A percentile compares a stretch with the other conserved stretches of the same genome.
These are phyloP conservation scores for Berkeleyomyces basicola DNA, from an alignment of 2,329 filamentous ascomycete species.

Conservation along the genomic window DNA sequence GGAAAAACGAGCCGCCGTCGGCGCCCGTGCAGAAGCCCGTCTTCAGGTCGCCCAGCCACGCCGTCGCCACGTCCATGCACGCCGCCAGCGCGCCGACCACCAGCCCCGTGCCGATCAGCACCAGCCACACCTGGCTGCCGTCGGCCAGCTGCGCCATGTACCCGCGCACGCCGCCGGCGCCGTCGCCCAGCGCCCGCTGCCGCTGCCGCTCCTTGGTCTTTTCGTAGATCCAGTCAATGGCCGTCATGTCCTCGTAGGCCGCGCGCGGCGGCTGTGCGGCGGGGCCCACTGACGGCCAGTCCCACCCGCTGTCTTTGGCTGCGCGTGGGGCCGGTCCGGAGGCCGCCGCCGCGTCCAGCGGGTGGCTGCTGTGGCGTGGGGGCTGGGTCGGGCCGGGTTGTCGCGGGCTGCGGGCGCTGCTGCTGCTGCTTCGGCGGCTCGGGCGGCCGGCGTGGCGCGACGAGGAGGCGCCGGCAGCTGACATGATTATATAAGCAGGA, in stretches of 20 bases:
- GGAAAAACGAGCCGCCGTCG: constrained; percentile 74
- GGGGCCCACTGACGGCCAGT: constrained; percentile 58
- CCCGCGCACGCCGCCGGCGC: constrained; percentile 44
- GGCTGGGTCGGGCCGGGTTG: constrained; percentile 27
- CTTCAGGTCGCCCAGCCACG: constrained; percentile 90
- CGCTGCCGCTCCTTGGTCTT: constrained; percentile 92
- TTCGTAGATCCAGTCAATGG: constrained; percentile 99
- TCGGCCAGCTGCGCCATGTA: constrained; percentile 60
- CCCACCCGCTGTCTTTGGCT: constrained; percentile 31
- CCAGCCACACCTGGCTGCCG: constrained; percentile 78
- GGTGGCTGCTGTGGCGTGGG: constrained; percentile 22
- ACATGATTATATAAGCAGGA: constrained; percentile 14
- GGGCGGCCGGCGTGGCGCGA: constrained; percentile 3
- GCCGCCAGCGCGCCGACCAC: constrained; percentile 74
- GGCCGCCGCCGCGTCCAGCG: constrained; percentile 18
- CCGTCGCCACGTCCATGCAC: constrained; percentile 73
- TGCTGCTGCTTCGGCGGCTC: constrained; percentile 22
- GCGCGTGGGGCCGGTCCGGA: background rate
- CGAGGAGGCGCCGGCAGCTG: constrained; percentile 12
- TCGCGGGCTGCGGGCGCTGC: constrained; percentile 22
- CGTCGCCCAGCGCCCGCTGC: constrained; percentile 44
- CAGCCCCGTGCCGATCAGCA: constrained; percentile 72
- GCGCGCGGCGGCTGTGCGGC: constrained; percentile 43
- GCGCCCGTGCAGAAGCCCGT: constrained; percentile 67
- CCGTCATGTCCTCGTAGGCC: constrained; percentile 88